Base-by-base conservation (phyloP, 2,329 filamentous ascomycete species). In the Clarireedia monteithiana region DNA sequence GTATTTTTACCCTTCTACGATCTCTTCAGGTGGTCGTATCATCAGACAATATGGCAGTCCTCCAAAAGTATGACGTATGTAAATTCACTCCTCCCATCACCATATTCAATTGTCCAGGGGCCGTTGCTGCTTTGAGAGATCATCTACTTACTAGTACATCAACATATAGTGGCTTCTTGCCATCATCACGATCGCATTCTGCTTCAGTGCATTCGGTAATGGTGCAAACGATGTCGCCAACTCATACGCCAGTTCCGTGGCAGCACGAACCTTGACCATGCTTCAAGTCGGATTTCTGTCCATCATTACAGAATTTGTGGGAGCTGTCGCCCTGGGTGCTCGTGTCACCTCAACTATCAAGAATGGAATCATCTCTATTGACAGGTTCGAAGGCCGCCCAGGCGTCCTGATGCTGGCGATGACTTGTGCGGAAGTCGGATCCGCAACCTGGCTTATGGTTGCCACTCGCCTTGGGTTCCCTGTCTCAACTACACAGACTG, bases 211-310 rank as follows among this genome's bases (percentile, higher is more conserved):
- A 4, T 50, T 50, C n/a, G 48, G 48, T 34, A 50, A 50, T 34
- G 52, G 50, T 44, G 39, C 46, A 86, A 83, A 91, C 72, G 88
- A 91, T 86, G 88, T 92, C 56, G 88, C 88, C 67, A 92, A 92
- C 73, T 76, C 88, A 50, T 91, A 86, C 85, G 88, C 88, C 6
- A 91, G 88, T 64, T 86, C 82, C 66, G 87, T 91, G 58, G 91
- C 88, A 20, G 91, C 88, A n/a, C 75, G 88, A 53, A 91, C 88
- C 62, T 77, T 89, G 66, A 76, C 83, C 2, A 87, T 89, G 73
- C 72, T 81, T 63, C 82, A 85, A 72, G 86, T 83, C 61, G 86
- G 86, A 82, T 64, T 85, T 36, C 73, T 86, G 48, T 81, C 83
- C 48, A 78, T 80, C 48, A 70, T 88, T 60, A 88, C 88, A 70